Conservation (phyloP, 257 asterid species). For the Salvia rosmarinus region DNA sequence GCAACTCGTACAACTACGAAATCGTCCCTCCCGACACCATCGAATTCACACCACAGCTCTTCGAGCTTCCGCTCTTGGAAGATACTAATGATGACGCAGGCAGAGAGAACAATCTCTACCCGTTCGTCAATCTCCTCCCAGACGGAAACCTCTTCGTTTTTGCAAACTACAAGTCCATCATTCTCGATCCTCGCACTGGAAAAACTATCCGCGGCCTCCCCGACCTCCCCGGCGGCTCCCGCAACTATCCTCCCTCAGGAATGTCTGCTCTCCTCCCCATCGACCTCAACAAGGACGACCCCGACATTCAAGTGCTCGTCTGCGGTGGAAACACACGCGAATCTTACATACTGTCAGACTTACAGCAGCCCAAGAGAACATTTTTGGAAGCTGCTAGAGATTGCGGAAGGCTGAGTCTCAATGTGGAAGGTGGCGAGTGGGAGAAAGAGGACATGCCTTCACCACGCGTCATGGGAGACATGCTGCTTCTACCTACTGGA, state of each 20-base stretch:
- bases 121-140: conserved; percentile 81
- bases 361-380: conserved; percentile 45
- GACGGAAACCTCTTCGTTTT: conserved; percentile 78
- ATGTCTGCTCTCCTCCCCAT: conserved; percentile 79
- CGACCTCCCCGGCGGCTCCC: conserved; percentile 60
- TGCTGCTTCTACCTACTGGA: conserved; percentile 73
- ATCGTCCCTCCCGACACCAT: conserved; percentile 57
- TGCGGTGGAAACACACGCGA: conserved; percentile 79
- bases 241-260: conserved; percentile 85
- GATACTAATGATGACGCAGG: conserved; percentile 58
- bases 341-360: conserved; percentile 50
- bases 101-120: conserved; percentile 77
- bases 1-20: conserved; percentile 68
- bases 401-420: conserved; percentile 62
- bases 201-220: conserved; percentile 56
- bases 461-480: conserved; percentile 77
- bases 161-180: conserved; percentile 70
- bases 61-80: conserved; percentile 56
- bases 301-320: conserved; percentile 52
- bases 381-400: conserved; percentile 61
- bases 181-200: conserved; percentile 66
- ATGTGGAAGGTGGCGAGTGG: conserved; percentile 48
- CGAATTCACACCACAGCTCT: conserved; percentile 40
- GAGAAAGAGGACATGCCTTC: conserved; percentile 78
- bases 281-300: conserved; percentile 38